phyloP scores from a whole-genome alignment of 1,139 yeast genomes.

The Candida sojae region DNA sequence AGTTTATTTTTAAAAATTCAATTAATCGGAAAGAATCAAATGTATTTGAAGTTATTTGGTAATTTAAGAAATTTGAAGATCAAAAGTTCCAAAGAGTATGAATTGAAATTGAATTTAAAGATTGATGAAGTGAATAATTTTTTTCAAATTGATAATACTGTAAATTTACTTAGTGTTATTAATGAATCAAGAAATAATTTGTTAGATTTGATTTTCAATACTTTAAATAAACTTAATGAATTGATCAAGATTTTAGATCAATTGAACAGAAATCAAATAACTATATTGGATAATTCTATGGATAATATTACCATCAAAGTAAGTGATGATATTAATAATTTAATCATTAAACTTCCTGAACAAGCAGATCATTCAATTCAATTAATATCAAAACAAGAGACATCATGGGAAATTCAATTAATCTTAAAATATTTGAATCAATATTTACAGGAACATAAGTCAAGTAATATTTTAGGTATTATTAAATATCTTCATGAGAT shows the following conservation, averaged over 20 bases:
- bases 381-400: constrained; percentile 6
- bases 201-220: constrained; percentile 29
- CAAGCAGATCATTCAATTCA: constrained; percentile 19
- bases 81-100: constrained; percentile 15
- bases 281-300: constrained; percentile 29
- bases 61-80: constrained; percentile 26
- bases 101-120: constrained; percentile 21
- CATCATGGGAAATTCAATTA: constrained; percentile 10
- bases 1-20: constrained; percentile 36
- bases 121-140: constrained; percentile 22
- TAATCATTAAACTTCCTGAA: constrained; percentile 28
- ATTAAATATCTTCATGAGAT: constrained; percentile 34
- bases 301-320: constrained; percentile 32
- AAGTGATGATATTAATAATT: constrained; percentile 24
- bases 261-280: constrained; percentile 28
- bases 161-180: constrained; percentile 26
- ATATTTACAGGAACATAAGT: constrained; percentile 10
- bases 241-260: constrained; percentile 38
- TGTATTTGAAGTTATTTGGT: constrained; percentile 33
- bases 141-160: constrained; percentile 31
- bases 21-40: constrained; percentile 24
- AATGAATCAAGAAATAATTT: constrained; percentile 18
- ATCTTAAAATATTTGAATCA: constrained; percentile 15
- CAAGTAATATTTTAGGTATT: constrained; percentile 28
- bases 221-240: constrained; percentile 32